phyloP scores from a whole-genome alignment of 805 yeast genomes.

The Blastobotrys peoriensis region DNA sequence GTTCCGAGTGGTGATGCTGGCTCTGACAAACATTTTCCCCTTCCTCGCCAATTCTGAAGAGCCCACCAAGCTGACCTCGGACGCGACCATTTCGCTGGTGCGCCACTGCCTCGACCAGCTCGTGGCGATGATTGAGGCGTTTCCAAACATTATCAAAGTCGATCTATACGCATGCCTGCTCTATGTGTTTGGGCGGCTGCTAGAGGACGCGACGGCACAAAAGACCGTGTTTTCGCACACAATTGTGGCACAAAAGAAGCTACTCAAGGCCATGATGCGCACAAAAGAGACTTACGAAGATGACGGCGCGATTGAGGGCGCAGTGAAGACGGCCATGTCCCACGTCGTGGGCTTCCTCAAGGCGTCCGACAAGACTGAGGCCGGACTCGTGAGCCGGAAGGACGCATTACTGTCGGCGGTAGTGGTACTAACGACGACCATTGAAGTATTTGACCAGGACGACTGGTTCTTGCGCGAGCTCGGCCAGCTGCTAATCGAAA shows the following conservation, averaged over 20 bases:
- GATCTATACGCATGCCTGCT: slow-evolving; percentile 71
- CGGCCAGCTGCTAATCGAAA: slow-evolving; percentile 31
- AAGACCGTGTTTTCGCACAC: slow-evolving; percentile 45
- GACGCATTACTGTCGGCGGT: slow-evolving; percentile 39
- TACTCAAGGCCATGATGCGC: slow-evolving; percentile 29
- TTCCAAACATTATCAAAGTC: slow-evolving; percentile 60
- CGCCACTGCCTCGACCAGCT: slow-evolving; percentile 44
- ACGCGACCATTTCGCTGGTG: slow-evolving; percentile 33
- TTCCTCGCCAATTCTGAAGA: slow-evolving; percentile 20
- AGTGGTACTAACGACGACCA: slow-evolving; percentile 40
- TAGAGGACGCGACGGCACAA: slow-evolving; percentile 38
- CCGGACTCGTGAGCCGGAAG: slow-evolving; percentile 19
- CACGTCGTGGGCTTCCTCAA: slow-evolving; percentile 15
- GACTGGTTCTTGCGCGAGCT: slow-evolving; percentile 33
- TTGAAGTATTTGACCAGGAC: slow-evolving; percentile 30
- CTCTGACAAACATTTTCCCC: slow-evolving; percentile 39
- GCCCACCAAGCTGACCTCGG: slow-evolving; percentile 22
- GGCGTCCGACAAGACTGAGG: slow-evolving; percentile 7
- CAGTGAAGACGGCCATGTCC: slow-evolving; percentile 20
- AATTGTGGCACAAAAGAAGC: slow-evolving; percentile 45
- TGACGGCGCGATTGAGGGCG: slow-evolving; percentile 25
- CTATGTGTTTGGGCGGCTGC: slow-evolving; percentile 53
- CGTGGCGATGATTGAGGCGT: slow-evolving; percentile 54
- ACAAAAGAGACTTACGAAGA: slow-evolving; percentile 15
- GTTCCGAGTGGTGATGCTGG: slow-evolving; percentile 59